Percentiles rank a stretch among this genome's conserved stretches.
Evolutionary conservation across 2,329 filamentous ascomycete species (phyloP).

Genomic region (Penicillium palitans): DNA sequence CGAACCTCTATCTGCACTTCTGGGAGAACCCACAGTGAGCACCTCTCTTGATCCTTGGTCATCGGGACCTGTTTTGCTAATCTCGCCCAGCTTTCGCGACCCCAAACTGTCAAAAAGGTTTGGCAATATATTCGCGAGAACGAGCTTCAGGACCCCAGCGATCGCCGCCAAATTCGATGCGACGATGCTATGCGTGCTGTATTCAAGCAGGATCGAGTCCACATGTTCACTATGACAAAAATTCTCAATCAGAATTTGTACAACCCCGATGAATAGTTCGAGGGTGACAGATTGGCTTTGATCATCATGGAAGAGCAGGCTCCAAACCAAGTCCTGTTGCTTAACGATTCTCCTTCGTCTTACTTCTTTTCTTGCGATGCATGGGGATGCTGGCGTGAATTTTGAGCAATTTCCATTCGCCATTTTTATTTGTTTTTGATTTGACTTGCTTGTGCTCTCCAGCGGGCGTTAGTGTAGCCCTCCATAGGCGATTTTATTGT

Average conservation of each 20-base stretch:
- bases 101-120: conserved; percentile 92
- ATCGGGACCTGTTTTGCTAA: conserved; percentile 16
- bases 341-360: conserved; percentile 30
- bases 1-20: conserved; percentile 45
- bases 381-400: conserved; percentile 35
- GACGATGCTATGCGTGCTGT: conserved; percentile 89
- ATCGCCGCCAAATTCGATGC: conserved; percentile 90
- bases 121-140: conserved; percentile 93
- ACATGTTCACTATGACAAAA: conserved; percentile 99
- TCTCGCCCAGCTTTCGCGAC: conserved; percentile 71
- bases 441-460: conserved; percentile 24
- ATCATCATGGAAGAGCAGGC: conserved; percentile 16
- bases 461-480: conserved; percentile 38
- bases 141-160: conserved; percentile 82
- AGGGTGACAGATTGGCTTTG: conserved; percentile 8
- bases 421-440: conserved; percentile 15
- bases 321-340: conserved; percentile 13
- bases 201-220: conserved; percentile 85
- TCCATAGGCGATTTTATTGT: conserved; percentile 15
- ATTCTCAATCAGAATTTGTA: conserved; percentile 87
- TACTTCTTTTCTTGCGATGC: conserved; percentile 29
- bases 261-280: conserved; percentile 67
- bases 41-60: neutral
- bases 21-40: conserved; percentile 47
- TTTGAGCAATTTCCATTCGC: conserved; percentile 18